Percentiles rank a stretch among this genome's conserved stretches.
Conservation (phyloP, 2,329 filamentous ascomycete genomes). For the Macrophomina phaseolina region DNA sequence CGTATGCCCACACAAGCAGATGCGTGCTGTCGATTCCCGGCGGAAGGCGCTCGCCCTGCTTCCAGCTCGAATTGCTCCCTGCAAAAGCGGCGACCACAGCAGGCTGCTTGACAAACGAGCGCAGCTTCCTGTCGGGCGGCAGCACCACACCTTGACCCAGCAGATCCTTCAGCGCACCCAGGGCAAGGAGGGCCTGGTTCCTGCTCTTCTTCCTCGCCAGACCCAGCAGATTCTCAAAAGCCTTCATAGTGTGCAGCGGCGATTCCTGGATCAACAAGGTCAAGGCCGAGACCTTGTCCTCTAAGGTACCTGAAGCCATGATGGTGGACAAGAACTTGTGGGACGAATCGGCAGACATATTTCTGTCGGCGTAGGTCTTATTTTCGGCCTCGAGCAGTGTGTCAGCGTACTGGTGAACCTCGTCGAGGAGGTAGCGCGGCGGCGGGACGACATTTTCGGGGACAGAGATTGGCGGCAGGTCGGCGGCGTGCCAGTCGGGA, state of each 20-base stretch:
- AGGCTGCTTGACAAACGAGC: slow-evolving; percentile 79
- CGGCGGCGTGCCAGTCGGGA: slow-evolving; percentile 70
- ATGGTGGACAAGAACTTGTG: slow-evolving; percentile 97
- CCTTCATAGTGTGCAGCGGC: slow-evolving; percentile 87
- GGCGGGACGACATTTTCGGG: slow-evolving; percentile 54
- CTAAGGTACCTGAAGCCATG: slow-evolving; percentile 94
- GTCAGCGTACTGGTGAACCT: slow-evolving; percentile 72
- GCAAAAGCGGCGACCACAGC: slow-evolving; percentile 74
- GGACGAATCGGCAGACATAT: slow-evolving; percentile 80
- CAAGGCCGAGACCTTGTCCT: slow-evolving; percentile 94
- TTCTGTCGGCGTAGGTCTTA: slow-evolving; percentile 71
- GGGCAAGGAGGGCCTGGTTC: slow-evolving; percentile 88
- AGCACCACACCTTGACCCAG: slow-evolving; percentile 87
- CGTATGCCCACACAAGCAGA: slow-evolving; percentile 86
- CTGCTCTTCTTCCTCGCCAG: slow-evolving; percentile 93
- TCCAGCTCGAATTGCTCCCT: slow-evolving; percentile 68
- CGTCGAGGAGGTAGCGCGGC: slow-evolving; percentile 60
- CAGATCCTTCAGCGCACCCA: slow-evolving; percentile 92
- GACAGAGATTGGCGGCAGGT: slow-evolving; percentile 59
- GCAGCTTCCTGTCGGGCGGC: slow-evolving; percentile 80
- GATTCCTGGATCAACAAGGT: slow-evolving; percentile 96
- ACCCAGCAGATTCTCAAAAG: slow-evolving; percentile 80
- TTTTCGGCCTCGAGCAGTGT: slow-evolving; percentile 79
- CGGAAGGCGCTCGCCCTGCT: slow-evolving; percentile 71
- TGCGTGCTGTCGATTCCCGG: slow-evolving; percentile 75